These are phyloP conservation scores for Cladophialophora chaetospira DNA, from an alignment of 2,329 filamentous ascomycete genomes.

Conservation along the genomic window DNA sequence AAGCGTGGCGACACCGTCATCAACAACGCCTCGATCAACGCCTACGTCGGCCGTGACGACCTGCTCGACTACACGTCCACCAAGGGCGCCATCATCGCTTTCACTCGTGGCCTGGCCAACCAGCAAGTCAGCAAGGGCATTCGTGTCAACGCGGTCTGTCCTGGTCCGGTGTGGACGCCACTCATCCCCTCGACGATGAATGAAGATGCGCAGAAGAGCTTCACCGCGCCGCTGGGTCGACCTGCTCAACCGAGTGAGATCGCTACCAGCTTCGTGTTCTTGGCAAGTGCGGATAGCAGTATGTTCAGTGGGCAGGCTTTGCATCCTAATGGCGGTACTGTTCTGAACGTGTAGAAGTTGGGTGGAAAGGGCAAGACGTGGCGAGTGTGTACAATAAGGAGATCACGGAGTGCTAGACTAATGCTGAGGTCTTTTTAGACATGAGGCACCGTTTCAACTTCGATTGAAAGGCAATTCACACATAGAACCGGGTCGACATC, in stretches of 20 bases:
- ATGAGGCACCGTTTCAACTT: too few relatives aligned
- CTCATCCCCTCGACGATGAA: conserved; percentile 74
- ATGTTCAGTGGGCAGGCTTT: conserved; percentile 74
- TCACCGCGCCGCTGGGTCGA: conserved; percentile 72
- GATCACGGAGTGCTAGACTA: too few relatives aligned
- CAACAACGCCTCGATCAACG: conserved; percentile 83
- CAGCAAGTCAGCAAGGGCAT: conserved; percentile 73
- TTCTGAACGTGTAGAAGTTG: too few relatives aligned
- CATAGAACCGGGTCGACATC: too few relatives aligned
- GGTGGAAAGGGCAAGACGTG: too few relatives aligned
- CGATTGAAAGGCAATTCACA: too few relatives aligned
- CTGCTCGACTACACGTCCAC: conserved; percentile 80
- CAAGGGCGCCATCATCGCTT: conserved; percentile 68
- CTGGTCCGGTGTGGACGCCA: conserved; percentile 78
- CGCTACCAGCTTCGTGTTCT: conserved; percentile 77
- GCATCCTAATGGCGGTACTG: conserved; percentile 62
- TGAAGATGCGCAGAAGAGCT: conserved; percentile 69
- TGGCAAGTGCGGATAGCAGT: conserved; percentile 73
- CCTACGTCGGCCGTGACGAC: conserved; percentile 77
- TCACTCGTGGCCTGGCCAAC: conserved; percentile 76
- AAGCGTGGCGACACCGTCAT: conserved; percentile 74
- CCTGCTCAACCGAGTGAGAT: conserved; percentile 81
- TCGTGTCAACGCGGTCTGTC: conserved; percentile 74
- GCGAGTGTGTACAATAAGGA: too few relatives aligned
- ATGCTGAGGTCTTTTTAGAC: too few relatives aligned